phyloP scores from a whole-genome alignment of 129 eudicot species.

The Helianthus annuus region HanXRQr2.0-SUNRISE NC_035443.2:67681537-67682036 shows the following conservation, averaged over 20 bases:
- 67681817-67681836: conserved; percentile 67
- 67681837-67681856: background rate
- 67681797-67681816: conserved; percentile 63
- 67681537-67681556: conserved; percentile 90
- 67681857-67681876: conserved; percentile 21
- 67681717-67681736: conserved; percentile 68
- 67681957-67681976: conserved; percentile 79
- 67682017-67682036: conserved; percentile 68
- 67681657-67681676: conserved; percentile 54
- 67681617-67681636: conserved; percentile 17
- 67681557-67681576: background rate
- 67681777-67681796: conserved; percentile 85
- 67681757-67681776: conserved; percentile 83
- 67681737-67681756: conserved; percentile 58
- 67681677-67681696: conserved; percentile 79
- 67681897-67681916: conserved; percentile 48
- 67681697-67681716: conserved; percentile 62
- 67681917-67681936: conserved; percentile 67
- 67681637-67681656: conserved; percentile 68
- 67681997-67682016: conserved; percentile 63
- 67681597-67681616: background rate
- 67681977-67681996: conserved; percentile 71
- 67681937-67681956: conserved; percentile 59
- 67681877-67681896: background rate
- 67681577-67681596: background rate